A percentile compares a stretch with the other conserved stretches of the same genome.
phyloP scores from a whole-genome alignment of 75 land plant genomes.

The Azolla pinnata region DNA sequence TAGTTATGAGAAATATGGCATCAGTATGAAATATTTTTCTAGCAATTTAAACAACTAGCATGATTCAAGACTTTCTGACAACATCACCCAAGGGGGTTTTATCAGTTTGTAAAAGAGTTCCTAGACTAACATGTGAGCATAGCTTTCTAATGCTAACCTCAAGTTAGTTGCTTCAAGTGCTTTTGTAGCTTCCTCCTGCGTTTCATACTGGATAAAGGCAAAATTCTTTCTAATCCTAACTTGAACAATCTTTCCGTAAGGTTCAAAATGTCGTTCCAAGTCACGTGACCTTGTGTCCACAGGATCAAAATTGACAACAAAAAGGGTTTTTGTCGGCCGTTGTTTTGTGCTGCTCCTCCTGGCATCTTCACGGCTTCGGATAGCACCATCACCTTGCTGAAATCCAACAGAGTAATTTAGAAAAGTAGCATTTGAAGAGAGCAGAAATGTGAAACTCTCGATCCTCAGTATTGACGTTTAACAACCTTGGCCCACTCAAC shows the following conservation, averaged over 20 bases:
- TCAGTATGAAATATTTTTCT: background rate
- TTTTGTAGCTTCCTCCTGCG: constrained; percentile 74
- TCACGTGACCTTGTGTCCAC: constrained; percentile 53
- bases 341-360: constrained; percentile 39
- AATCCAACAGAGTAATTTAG: too few relatives aligned
- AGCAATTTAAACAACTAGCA: too few relatives aligned
- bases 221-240: constrained; percentile 73
- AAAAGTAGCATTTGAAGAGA: too few relatives aligned
- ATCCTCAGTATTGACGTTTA: too few relatives aligned
- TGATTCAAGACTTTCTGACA: too few relatives aligned
- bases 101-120: too few relatives aligned
- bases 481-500: constrained; percentile 97
- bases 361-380: constrained; percentile 46
- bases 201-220: constrained; percentile 65
- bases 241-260: constrained; percentile 64
- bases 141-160: constrained; percentile 63
- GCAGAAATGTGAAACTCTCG: too few relatives aligned
- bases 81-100: too few relatives aligned
- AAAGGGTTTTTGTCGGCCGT: constrained; percentile 78
- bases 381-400: constrained; percentile 68
- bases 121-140: too few relatives aligned
- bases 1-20: background rate
- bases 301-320: constrained; percentile 92
- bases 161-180: constrained; percentile 63
- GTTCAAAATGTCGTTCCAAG: constrained; percentile 80